A percentile compares a stretch with the other conserved stretches of the same genome.
Conservation (phyloP, 176 grass and related monocot genomes). For the Pontederia crassipes region DNA sequence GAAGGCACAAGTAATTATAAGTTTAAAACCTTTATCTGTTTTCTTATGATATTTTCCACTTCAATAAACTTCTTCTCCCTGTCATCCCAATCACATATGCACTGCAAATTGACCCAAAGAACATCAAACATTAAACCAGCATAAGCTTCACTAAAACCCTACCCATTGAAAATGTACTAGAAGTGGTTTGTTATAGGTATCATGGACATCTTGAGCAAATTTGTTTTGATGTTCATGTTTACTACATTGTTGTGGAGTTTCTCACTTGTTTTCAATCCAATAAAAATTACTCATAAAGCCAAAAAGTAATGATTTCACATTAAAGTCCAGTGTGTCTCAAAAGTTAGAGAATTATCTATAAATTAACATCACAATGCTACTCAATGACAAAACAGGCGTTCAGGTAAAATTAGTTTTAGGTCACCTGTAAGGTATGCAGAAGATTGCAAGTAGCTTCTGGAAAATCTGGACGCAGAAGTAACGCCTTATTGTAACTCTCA, state of each 20-base stretch:
- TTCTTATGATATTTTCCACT: constrained; percentile 77
- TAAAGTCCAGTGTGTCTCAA: background rate
- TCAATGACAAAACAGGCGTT: background rate
- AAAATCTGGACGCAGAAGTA: constrained; percentile 63
- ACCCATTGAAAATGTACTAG: no score
- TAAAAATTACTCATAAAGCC: constrained; percentile 1
- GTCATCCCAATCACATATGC: constrained; percentile 82
- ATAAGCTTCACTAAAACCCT: no score
- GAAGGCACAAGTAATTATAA: background rate
- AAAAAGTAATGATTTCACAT: background rate
- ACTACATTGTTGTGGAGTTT: no score
- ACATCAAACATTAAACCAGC: no score
- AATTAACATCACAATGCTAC: no score
- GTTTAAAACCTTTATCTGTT: constrained; percentile 54
- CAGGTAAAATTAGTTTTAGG: background rate
- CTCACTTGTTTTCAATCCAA: background rate
- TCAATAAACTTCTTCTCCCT: constrained; percentile 53
- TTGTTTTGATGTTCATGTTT: no score
- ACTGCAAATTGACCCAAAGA: constrained; percentile 26
- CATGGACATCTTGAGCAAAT: no score
- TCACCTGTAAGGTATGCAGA: constrained; percentile 76
- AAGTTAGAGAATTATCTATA: background rate
- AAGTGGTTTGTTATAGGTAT: no score
- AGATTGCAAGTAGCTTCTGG: constrained; percentile 85
- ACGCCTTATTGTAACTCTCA: constrained; percentile 62